These are phyloP conservation scores for Crotalaria pallida DNA, from an alignment of 306 rosid species.

Conservation along the genomic window DNA sequence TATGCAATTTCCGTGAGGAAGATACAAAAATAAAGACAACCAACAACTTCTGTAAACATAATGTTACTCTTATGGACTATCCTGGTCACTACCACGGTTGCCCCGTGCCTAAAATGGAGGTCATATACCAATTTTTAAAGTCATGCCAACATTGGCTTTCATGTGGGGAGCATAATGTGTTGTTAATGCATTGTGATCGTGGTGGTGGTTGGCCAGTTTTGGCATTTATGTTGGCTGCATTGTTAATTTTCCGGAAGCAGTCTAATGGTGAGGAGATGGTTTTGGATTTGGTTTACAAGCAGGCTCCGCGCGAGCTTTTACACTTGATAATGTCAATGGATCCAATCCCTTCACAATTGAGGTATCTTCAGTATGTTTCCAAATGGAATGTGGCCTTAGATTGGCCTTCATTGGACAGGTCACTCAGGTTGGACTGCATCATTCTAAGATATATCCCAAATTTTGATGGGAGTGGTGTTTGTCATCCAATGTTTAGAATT, in stretches of 20 bases:
- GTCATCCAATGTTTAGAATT: conserved; percentile 54
- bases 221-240: conserved; percentile 67
- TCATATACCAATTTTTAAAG: conserved; percentile 54
- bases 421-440: conserved; percentile 58
- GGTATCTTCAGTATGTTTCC: conserved; percentile 61
- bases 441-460: conserved; percentile 57
- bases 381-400: conserved; percentile 57
- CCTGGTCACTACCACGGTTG: conserved; percentile 60
- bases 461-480: conserved; percentile 48
- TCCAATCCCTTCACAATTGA: conserved; percentile 65
- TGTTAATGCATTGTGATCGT: conserved; percentile 63
- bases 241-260: conserved; percentile 50
- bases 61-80: conserved; percentile 58
- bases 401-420: conserved; percentile 60
- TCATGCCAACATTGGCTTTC: conserved; percentile 65
- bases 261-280: conserved; percentile 57
- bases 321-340: conserved; percentile 47
- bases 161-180: conserved; percentile 45
- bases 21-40: conserved; percentile 32
- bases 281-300: conserved; percentile 67
- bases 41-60: conserved; percentile 42
- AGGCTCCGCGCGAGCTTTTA: conserved; percentile 63
- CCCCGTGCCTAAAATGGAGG: conserved; percentile 56
- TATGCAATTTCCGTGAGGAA: conserved; percentile 56
- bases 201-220: conserved; percentile 65